phyloP scores from a whole-genome alignment of 1,139 yeast genomes.

The Taiozyma sp. region DNA sequence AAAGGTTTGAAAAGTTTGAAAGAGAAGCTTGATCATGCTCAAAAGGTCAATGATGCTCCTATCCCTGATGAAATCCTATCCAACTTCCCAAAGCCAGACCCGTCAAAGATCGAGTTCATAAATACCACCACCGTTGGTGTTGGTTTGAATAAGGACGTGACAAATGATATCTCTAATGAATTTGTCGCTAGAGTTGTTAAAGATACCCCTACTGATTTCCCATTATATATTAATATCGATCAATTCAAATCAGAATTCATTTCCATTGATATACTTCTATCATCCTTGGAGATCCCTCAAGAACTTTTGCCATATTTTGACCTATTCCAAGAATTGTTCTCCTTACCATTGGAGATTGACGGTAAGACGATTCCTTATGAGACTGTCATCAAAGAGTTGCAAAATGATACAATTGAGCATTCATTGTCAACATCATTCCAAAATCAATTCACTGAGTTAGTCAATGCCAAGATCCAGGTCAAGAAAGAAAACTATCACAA shows the following conservation, averaged over 20 bases:
- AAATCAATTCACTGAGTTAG: constrained; percentile 59
- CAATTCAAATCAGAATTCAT: constrained; percentile 77
- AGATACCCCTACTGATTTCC: constrained; percentile 45
- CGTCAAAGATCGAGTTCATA: constrained; percentile 69
- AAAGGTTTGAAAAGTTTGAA: constrained; percentile 55
- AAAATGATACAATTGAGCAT: constrained; percentile 66
- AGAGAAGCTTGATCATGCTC: constrained; percentile 54
- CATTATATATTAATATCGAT: constrained; percentile 76
- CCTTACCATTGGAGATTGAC: constrained; percentile 65
- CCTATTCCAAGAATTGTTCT: constrained; percentile 60
- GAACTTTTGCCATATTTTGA: constrained; percentile 62
- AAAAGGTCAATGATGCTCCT: constrained; percentile 59
- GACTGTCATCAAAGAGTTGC: constrained; percentile 66
- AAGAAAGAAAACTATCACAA: constrained; percentile 55
- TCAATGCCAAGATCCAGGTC: constrained; percentile 59
- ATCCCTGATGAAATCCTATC: constrained; percentile 68
- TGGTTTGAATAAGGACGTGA: constrained; percentile 29
- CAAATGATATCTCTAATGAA: constrained; percentile 23
- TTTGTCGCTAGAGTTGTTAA: constrained; percentile 28
- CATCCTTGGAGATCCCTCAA: constrained; percentile 58
- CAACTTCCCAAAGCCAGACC: constrained; percentile 67
- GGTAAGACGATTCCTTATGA: constrained; percentile 64
- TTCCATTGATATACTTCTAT: constrained; percentile 60
- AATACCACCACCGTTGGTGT: constrained; percentile 52
- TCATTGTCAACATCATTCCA: constrained; percentile 55